phyloP scores from a whole-genome alignment of 2,329 filamentous ascomycete genomes.

The Aspergillus latus region DNA sequence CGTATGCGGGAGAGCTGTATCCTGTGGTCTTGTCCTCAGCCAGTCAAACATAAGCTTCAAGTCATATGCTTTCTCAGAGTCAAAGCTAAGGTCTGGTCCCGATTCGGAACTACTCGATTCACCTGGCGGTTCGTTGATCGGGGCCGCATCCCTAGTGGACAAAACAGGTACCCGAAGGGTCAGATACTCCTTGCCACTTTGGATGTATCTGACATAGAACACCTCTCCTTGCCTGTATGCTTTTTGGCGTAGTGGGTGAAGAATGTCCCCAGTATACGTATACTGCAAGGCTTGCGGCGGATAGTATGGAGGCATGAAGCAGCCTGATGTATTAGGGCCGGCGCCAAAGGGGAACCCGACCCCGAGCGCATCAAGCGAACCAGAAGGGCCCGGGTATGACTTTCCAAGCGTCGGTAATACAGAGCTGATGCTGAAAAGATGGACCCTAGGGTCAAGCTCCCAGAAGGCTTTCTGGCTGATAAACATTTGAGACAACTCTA shows the following conservation, averaged over 20 bases:
- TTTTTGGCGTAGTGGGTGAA: constrained; percentile 1
- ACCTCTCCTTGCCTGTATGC: constrained; percentile 4
- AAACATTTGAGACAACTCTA: neutral
- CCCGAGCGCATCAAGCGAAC: constrained; percentile 1
- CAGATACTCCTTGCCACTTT: neutral
- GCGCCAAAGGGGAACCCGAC: constrained; percentile 5
- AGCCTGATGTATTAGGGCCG: neutral
- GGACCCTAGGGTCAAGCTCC: constrained; percentile 2
- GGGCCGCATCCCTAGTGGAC: neutral
- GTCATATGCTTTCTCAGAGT: neutral
- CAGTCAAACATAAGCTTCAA: neutral
- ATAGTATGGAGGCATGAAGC: constrained; percentile 7
- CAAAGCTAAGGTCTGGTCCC: neutral
- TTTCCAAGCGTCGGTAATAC: neutral
- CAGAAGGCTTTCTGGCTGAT: constrained; percentile 6
- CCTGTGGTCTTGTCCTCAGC: neutral
- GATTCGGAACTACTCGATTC: neutral
- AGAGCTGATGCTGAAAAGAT: constrained; percentile 5
- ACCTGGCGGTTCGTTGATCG: neutral
- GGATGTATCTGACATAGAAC: constrained; percentile 3
- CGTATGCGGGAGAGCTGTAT: neutral
- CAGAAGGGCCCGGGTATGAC: neutral
- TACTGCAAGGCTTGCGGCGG: constrained; percentile 5
- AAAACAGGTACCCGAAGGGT: constrained; percentile 1
- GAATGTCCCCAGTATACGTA: neutral